Evolutionary conservation across 148 eudicot genomes (phyloP).

Genomic region (Nyssa sinensis): DNA sequence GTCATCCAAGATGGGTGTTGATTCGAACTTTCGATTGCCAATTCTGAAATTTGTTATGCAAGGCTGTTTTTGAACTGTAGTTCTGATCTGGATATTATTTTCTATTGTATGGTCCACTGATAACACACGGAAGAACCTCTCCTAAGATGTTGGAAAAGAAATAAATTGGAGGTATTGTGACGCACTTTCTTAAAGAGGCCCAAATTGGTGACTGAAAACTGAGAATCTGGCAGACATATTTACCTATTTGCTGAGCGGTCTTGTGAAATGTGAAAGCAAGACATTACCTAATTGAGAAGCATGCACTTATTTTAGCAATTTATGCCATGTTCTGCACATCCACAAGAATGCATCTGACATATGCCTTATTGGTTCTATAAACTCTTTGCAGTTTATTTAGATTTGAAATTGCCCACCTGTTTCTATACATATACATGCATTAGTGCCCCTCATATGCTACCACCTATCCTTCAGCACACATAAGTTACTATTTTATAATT

Average conservation of each 20-base stretch:
- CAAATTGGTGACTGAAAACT: too few relatives aligned
- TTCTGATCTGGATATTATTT: neutral
- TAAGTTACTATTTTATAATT: neutral
- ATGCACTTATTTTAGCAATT: neutral
- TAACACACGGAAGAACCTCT: neutral
- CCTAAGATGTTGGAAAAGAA: neutral
- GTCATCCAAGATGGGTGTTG: too few relatives aligned
- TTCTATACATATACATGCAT: neutral
- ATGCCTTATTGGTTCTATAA: too few relatives aligned
- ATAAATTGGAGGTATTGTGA: neutral
- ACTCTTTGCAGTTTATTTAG: neutral
- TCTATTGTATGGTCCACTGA: neutral
- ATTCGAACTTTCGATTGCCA: neutral
- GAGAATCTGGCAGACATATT: neutral
- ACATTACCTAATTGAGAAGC: neutral
- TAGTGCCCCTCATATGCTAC: neutral
- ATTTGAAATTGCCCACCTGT: neutral
- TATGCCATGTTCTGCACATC: neutral
- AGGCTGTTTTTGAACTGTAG: neutral
- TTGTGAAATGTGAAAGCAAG: neutral
- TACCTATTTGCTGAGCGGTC: neutral
- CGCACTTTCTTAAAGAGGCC: neutral
- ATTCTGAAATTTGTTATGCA: too few relatives aligned
- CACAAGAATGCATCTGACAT: neutral
- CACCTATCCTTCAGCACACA: too few relatives aligned